Base-by-base conservation (phyloP, 1,139 yeast species). In the Citeromyces hawaiiensis region DNA sequence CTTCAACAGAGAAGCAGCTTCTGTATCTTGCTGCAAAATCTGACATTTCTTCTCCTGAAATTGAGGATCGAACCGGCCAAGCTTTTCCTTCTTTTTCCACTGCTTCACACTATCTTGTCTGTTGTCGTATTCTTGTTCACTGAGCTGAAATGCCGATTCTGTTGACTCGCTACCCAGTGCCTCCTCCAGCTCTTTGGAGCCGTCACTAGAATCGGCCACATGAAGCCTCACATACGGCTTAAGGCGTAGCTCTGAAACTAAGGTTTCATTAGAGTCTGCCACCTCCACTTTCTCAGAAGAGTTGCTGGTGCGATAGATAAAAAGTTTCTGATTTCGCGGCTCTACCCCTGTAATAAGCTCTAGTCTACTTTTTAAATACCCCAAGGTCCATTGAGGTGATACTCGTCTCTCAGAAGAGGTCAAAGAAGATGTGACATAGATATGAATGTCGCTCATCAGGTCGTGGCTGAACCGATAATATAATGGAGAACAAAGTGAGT, bases 311-410 rank as follows among this genome's bases (percentile, higher is more conserved):
- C 69, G 65, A 48, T 71, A 75, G 40, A 76, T 57, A 38, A 64
- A 66, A 19, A 83, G 57, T 18, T 61, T 59, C 56, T 83, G 94
- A 45, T 56, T 62, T 18, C 53, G 43, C 1, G 86, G 83, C 4
- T 79, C 74, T 36, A 88, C 73, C 1, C 97, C 97, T 0, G 96
- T 86, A 44, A 85, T 71, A 18, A 66, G 68, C 51, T 83, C 93
- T 15, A 87, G 57, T 45, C 72, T 68, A 33, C 62, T 52, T 48
- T 78, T 73, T 43, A 87, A 64, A 46, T 75, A 63, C 4, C 56
- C 57, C 30, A 85, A 46, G 0, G 72, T 57, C 86, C 94, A 82
- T 37, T 66, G 68, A 0, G 76, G 72, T 0, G 83, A 71, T 25
- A 87, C 61, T 38, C 85, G 61, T 38, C 91, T 60, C 53, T 83